Evolutionary conservation across 768 basidiomycete species (phyloP), one percentile per base, ranked within the genome.

Genomic region (Kwoniella botswanensis): DNA sequence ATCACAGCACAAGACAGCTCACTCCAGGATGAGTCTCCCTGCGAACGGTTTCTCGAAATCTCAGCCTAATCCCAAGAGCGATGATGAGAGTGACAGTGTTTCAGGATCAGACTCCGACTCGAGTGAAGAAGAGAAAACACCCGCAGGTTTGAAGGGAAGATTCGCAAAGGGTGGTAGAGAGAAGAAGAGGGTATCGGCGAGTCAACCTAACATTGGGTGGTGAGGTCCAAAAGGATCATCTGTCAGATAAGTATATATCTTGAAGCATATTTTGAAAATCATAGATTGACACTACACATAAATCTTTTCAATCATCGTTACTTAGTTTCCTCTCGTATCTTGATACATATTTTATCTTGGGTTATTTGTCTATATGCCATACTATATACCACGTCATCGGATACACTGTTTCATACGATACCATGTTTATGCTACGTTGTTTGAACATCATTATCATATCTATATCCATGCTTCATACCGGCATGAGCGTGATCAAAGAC

Each of bases 41-140:
- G 52, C 63, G 10, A 63, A 53, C 17, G 44, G 46, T 7, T 26
- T 54, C 26, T 63, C 63, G 21, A 42, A 35, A 12, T 52, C 46
- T 24, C 44, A 52, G 18, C 63, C 63, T 50, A 53, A 9, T 53
- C 22, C 46, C 12, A 43, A 41, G 18, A 41, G 13, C 13, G 35
- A 63, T n/a, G 43, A 43, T 29, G 70, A 63, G 5, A 57, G 64
- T 50, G 24, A 41, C n/a, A n/a, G 41, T 15, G 67, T n/a, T 5
- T 58, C 60, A 11, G 71, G 55, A 11, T 52, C 50, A 18, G 57
- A 46, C 17, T 26, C 46, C n/a, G 65, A 68, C 26, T 64, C 63
- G 44, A 64, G 63, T 53, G 68, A 70, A 35, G 71, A 67, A 24
- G 71, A 71, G 41, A 55, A 67, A 10, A 55, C 50, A 3, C 71